These are phyloP conservation scores for Aspergillus sp. DNA, from an alignment of 2,329 filamentous ascomycete genomes.

Conservation along the genomic window DNA sequence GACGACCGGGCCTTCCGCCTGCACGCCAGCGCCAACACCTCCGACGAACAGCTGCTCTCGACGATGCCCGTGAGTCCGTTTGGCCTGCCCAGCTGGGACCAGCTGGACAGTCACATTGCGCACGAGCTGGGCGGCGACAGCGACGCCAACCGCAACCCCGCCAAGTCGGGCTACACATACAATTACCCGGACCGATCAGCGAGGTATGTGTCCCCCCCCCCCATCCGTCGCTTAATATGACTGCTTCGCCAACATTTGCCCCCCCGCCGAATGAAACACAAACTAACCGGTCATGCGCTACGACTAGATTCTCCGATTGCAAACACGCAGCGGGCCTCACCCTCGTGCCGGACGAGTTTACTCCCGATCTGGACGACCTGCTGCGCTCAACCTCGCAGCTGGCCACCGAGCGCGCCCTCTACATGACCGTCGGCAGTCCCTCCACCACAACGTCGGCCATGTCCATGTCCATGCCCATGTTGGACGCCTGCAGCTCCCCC, in stretches of 20 bases:
- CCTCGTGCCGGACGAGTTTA: no score
- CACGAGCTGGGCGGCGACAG: background rate
- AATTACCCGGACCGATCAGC: background rate
- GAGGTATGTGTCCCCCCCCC: background rate
- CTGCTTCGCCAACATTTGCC: no score
- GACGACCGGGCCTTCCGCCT: slow-evolving; percentile 5
- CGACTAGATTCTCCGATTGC: background rate
- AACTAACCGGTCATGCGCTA: background rate
- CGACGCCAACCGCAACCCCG: background rate
- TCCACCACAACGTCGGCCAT: slow-evolving; percentile 10
- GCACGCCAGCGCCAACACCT: slow-evolving; percentile 6
- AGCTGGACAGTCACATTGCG: background rate
- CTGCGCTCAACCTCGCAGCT: slow-evolving; percentile 18
- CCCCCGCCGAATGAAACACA: background rate
- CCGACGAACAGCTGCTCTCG: background rate
- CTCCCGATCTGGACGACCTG: slow-evolving; percentile 12
- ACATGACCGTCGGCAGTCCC: slow-evolving; percentile 17
- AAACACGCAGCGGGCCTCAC: no score
- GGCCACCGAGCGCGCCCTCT: slow-evolving; percentile 21
- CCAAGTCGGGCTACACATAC: background rate
- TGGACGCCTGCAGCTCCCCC: slow-evolving; percentile 23
- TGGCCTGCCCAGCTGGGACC: background rate
- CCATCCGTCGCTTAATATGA: background rate
- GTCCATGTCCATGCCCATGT: slow-evolving; percentile 1
- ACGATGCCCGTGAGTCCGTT: background rate